phyloP scores from a whole-genome alignment of 2,329 filamentous ascomycete genomes.

The Neocucurbitaria cava region DNA sequence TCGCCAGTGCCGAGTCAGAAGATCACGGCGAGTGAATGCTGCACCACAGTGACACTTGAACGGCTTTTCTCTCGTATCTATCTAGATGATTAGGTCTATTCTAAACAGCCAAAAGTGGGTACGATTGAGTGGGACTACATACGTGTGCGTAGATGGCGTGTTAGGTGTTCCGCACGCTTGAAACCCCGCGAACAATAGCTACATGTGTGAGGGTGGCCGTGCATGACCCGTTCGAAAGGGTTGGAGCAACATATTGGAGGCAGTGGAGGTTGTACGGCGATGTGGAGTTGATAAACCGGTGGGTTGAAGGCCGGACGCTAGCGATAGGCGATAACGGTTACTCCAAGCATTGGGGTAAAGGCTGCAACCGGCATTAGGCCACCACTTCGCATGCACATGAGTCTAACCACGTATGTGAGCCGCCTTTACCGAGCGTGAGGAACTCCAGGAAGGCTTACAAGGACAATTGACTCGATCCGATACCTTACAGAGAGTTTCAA shows the following conservation, averaged over 20 bases:
- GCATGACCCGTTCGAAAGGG: neutral
- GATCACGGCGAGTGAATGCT: constrained; percentile 36
- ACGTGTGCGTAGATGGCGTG: constrained; percentile 42
- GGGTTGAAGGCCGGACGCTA: too few relatives aligned
- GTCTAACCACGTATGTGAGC: constrained; percentile 15
- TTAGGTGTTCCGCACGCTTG: constrained; percentile 41
- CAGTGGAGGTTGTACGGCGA: constrained; percentile 3
- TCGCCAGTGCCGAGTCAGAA: constrained; percentile 42
- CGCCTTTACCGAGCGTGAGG: neutral
- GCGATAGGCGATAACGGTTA: neutral
- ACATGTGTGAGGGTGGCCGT: constrained; percentile 24
- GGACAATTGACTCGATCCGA: neutral
- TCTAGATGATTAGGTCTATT: neutral
- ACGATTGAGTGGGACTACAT: constrained; percentile 17
- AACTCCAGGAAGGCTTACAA: neutral
- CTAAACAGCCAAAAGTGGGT: constrained; percentile 13
- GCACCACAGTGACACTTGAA: constrained; percentile 37
- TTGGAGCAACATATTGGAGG: constrained; percentile 16
- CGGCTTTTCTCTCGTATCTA: constrained; percentile 42
- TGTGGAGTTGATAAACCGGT: neutral
- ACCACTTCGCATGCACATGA: neutral
- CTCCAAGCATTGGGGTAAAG: constrained; percentile 1
- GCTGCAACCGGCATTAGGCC: neutral
- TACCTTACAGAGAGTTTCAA: neutral
- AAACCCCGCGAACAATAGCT: constrained; percentile 35